Evolutionary conservation across 2,329 filamentous ascomycete genomes (phyloP).

Genomic region (Hirsutella minnesotensis): DNA sequence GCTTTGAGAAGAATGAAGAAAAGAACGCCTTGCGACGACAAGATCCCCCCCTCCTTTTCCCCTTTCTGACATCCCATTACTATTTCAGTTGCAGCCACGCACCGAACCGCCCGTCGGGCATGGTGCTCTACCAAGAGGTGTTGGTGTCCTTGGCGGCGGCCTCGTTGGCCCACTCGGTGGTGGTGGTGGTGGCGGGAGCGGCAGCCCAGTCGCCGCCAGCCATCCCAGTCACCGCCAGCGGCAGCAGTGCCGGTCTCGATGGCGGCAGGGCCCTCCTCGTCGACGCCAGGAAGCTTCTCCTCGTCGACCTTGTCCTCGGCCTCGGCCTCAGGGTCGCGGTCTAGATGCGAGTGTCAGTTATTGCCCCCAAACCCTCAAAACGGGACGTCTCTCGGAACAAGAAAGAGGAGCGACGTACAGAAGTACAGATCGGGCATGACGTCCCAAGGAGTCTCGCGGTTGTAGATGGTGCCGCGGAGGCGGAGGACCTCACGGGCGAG

Average conservation of each 20-base stretch:
- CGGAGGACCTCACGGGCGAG: constrained; percentile 98
- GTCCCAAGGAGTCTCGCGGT: constrained; percentile 95
- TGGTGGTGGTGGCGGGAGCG: constrained; percentile 50
- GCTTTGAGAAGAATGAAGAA: not conserved
- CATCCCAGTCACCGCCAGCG: constrained; percentile 71
- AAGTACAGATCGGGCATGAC: constrained; percentile 99
- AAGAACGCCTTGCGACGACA: constrained; percentile 3
- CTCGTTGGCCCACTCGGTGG: constrained; percentile 54
- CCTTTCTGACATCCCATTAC: too few relatives aligned
- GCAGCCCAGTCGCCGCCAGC: constrained; percentile 50
- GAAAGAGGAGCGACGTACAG: constrained; percentile 43
- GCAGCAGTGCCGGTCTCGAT: constrained; percentile 67
- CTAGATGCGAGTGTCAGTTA: constrained; percentile 21
- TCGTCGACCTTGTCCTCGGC: constrained; percentile 95
- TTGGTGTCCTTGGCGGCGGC: constrained; percentile 42
- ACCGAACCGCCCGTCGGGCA: not conserved
- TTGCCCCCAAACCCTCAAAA: too few relatives aligned
- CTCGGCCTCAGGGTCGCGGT: constrained; percentile 99
- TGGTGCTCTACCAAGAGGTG: constrained; percentile 31
- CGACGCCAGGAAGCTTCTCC: constrained; percentile 78
- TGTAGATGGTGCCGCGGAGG: constrained; percentile 91
- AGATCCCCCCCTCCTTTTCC: too few relatives aligned
- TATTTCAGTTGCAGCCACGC: not conserved
- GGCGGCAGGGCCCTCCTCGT: constrained; percentile 70
- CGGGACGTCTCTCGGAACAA: not conserved